Conservation (phyloP, 768 basidiomycete genomes). For the Podaxis carcinomalis region DNA sequence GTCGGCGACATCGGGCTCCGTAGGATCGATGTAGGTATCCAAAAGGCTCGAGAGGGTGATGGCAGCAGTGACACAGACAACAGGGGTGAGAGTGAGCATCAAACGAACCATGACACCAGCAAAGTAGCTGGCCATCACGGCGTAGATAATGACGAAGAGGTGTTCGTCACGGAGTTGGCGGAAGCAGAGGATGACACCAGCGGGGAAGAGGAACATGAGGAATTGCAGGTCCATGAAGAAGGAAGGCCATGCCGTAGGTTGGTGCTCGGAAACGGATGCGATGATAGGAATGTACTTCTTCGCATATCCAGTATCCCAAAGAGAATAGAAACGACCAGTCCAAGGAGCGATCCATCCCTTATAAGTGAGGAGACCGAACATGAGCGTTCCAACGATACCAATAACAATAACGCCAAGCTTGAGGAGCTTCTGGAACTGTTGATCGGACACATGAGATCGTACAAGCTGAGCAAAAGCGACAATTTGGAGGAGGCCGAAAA, state of each 20-base stretch:
- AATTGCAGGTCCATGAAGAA: slow-evolving; percentile 99
- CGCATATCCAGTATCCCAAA: slow-evolving; percentile 99
- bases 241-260: slow-evolving; percentile 98
- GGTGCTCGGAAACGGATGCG: slow-evolving; percentile 98
- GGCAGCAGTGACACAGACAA: slow-evolving; percentile 92
- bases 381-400: slow-evolving; percentile 68
- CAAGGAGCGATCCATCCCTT: slow-evolving; percentile 97
- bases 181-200: slow-evolving; percentile 94
- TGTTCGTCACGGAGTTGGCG: slow-evolving; percentile 93
- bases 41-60: slow-evolving; percentile 85
- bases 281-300: slow-evolving; percentile 99
- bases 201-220: slow-evolving; percentile 97
- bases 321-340: slow-evolving; percentile 99
- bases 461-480: slow-evolving; percentile 91
- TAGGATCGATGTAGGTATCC: slow-evolving; percentile 87
- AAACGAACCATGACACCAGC: slow-evolving; percentile 99
- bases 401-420: slow-evolving; percentile 61
- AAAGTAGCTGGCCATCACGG: slow-evolving; percentile 94
- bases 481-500: slow-evolving; percentile 95
- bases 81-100: slow-evolving; percentile 95
- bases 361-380: slow-evolving; percentile 80
- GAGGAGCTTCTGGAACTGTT: slow-evolving; percentile 87
- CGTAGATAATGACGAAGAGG: slow-evolving; percentile 97
- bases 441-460: slow-evolving; percentile 82
- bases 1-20: slow-evolving; percentile 47